phyloP scores from a whole-genome alignment of 352 stramenopile genomes.

The Globisporangium lucens region DNA sequence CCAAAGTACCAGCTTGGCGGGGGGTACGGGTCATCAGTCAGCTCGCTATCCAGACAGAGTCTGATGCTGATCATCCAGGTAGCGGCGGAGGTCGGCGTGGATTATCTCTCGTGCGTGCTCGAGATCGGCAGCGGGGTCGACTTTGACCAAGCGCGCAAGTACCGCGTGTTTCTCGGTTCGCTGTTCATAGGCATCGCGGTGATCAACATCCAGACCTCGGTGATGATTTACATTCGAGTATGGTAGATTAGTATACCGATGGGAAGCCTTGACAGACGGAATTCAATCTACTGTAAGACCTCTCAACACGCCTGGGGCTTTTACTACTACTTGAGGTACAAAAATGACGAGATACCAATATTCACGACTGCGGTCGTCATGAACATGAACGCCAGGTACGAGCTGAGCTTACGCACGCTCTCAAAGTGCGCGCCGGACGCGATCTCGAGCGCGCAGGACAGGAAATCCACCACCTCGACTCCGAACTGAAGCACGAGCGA shows the following conservation, averaged over 20 bases:
- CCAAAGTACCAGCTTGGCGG: conserved; percentile 24
- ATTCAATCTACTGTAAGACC: no score
- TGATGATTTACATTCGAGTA: no score
- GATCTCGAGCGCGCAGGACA: conserved; percentile 10
- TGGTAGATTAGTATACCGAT: no score
- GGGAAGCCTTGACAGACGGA: no score
- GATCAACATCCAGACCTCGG: no score
- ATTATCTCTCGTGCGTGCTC: neutral
- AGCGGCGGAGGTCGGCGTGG: neutral
- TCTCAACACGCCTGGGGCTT: no score
- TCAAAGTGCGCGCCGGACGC: conserved; percentile 12
- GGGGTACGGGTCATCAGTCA: neutral
- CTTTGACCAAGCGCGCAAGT: neutral
- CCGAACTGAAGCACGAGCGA: conserved; percentile 5
- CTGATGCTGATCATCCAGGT: conserved; percentile 2
- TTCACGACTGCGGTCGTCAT: conserved; percentile 31
- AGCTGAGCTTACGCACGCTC: conserved; percentile 20
- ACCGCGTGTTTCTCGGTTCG: no score
- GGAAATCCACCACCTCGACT: conserved; percentile 10
- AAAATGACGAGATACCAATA: conserved; percentile 31
- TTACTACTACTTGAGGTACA: conserved; percentile 25
- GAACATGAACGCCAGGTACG: conserved; percentile 31
- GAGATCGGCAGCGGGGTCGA: neutral
- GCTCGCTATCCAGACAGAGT: neutral
- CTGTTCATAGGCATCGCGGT: no score